Base-by-base conservation (phyloP, 495 filamentous ascomycete genomes). In the Lentithecium fluviatile region DNA sequence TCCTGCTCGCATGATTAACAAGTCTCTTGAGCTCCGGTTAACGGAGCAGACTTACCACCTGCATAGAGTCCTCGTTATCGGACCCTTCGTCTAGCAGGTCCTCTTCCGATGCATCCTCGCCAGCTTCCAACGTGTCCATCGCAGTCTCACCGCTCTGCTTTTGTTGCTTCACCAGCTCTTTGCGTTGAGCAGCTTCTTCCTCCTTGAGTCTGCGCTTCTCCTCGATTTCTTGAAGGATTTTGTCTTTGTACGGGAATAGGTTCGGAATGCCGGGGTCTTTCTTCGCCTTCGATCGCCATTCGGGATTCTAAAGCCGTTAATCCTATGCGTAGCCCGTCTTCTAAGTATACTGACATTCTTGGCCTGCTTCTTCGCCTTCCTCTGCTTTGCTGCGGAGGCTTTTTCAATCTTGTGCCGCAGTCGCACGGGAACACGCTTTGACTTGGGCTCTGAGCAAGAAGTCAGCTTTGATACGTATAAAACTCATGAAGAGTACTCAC, bases 251-350 rank as follows among this genome's bases (percentile, higher is more conserved):
- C 12, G 94, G 94, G 77, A 96, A 98, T 24, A 96, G 81, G 70
- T 96, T 98, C 49, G 94, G 94, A 52, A 98, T 97, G 57, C 93
- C 93, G 37, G 91, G 91, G 72, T 96, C 93, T 76, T 97, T 97
- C 83, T 95, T 97, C 58, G 95, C 72, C 72, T 88, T 87, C 64
- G 89, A 93, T 59, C 85, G 83, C 87, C 93, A 96, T 87, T 96
- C 83, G 19, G 95, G 95, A 74, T 97, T 95, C 85, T 86, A 65
- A 25, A 42, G 65, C 20, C 25, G 8, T 45, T 62, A 3, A 51
- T 42, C 51, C 19, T 25, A 43, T 26, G 8, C 47, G 21, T 17
- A 2, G 24, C 15, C 11, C 7, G 10, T 8, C 48, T 19, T 37
- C 11, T 25, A 25, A 19, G 37, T 37, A 11, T 26, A 24, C 45